phyloP scores from a whole-genome alignment of 257 asterid genomes.

The Ballota nigra region DNA sequence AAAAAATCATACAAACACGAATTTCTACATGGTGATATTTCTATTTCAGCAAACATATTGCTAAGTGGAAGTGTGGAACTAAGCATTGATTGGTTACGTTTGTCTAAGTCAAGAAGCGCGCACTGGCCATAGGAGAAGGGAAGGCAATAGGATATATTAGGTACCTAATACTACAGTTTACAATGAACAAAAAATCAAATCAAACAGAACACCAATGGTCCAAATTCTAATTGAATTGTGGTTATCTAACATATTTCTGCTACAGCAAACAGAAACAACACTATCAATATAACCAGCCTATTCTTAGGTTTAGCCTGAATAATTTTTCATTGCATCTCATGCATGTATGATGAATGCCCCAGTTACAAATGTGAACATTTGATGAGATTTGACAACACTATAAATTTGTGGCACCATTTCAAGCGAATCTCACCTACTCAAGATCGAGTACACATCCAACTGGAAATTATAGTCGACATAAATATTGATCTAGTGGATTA shows the following conservation, averaged over 20 bases:
- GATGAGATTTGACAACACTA: neutral
- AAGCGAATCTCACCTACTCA: neutral
- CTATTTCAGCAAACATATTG: too few relatives aligned
- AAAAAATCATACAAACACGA: too few relatives aligned
- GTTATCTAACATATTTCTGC: neutral
- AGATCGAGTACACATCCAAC: too few relatives aligned
- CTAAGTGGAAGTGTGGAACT: too few relatives aligned
- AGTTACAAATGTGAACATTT: neutral
- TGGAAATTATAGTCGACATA: neutral
- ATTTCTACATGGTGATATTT: too few relatives aligned
- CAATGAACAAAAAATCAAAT: neutral
- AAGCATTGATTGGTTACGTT: too few relatives aligned
- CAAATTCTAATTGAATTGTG: neutral
- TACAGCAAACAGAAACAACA: neutral
- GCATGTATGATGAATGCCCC: neutral
- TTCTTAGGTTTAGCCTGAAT: neutral
- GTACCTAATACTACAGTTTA: neutral
- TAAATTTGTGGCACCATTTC: neutral
- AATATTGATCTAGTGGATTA: neutral
- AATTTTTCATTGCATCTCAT: neutral
- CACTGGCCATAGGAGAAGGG: too few relatives aligned
- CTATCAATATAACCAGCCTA: neutral
- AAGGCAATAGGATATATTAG: neutral
- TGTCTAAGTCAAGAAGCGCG: too few relatives aligned
- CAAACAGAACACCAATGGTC: too few relatives aligned